Evolutionary conservation across 345 rosid species (phyloP), one percentile per base, ranked within the genome.

Genomic region (Moricandia moricandioides): DNA sequence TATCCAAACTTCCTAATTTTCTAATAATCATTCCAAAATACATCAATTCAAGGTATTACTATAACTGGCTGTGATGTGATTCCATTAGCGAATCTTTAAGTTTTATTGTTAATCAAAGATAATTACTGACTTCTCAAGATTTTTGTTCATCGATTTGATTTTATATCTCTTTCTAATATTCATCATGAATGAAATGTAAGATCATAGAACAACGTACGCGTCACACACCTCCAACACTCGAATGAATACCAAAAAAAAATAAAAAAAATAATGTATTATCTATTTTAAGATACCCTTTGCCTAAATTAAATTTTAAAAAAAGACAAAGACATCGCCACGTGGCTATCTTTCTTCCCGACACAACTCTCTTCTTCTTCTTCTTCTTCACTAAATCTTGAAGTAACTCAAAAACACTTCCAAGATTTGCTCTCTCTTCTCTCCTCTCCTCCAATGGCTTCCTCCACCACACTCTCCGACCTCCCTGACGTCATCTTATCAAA

Each of bases 401-500:
- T 3, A 12, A 17, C 14, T 8, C 26, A 31, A 16, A 27, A 18
- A 14, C 8, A 56, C 60, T 45, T 43, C 1, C 14, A 39, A 6
- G 33, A 31, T 47, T 73, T 14, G 58, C 52, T 8, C 8, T 1
- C 27, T 34, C 47, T 40, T 40, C 47, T 40, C n/a, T 45, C 0
- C 37, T 33, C 37, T 7, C 7, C 14, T 13, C 58, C 31, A 73
- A 73, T 74, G 79, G 79, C 79, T 65, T 58, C 65, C 31, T 2
- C 67, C 47, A 54, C 68, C 56, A 70, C 86, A 33, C 76, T 92
- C 55, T 24, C 81, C 76, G 96, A 95, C 43, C 85, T 95, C 18
- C 91, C 90, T 13, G 91, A 90, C 78, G 97, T 82, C 6, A 85
- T 95, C 78, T 72, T 95, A 6, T 85, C 85, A 0, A 80, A 70